Evolutionary conservation across 768 basidiomycete genomes (phyloP).

Genomic region (Holtermannia corniformis): DNA sequence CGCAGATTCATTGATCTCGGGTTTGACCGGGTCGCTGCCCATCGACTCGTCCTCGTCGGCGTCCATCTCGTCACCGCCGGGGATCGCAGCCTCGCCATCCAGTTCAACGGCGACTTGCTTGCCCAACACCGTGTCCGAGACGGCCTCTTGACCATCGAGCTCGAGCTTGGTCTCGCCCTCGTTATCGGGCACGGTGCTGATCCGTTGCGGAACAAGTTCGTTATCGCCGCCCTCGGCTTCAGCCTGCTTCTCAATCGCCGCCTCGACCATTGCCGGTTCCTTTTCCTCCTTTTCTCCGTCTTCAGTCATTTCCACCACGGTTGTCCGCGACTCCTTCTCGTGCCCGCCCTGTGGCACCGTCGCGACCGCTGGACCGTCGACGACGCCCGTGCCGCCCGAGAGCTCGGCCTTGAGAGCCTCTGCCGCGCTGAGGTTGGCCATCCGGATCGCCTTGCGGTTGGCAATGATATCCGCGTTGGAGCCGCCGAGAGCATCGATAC

Average conservation of each 20-base stretch:
- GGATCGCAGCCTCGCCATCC: background rate
- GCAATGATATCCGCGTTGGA: constrained; percentile 80
- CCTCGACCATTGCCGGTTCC: constrained; percentile 14
- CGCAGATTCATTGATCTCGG: constrained; percentile 40
- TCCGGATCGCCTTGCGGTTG: constrained; percentile 78
- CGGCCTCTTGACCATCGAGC: constrained; percentile 4
- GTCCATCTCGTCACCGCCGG: constrained; percentile 6
- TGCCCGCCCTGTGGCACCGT: constrained; percentile 4
- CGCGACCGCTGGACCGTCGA: background rate
- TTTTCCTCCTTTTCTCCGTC: constrained; percentile 19
- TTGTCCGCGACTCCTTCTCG: constrained; percentile 5
- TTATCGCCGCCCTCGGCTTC: constrained; percentile 25
- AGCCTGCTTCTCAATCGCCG: constrained; percentile 15
- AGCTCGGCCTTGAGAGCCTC: constrained; percentile 87
- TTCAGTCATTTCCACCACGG: constrained; percentile 10
- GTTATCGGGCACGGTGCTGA: constrained; percentile 9
- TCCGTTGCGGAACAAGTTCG: constrained; percentile 6
- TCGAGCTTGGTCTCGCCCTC: constrained; percentile 12
- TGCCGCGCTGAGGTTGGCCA: constrained; percentile 95
- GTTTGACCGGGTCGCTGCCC: constrained; percentile 17
- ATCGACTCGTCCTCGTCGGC: constrained; percentile 37
- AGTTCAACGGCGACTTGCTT: background rate
- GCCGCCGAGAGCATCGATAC: constrained; percentile 50
- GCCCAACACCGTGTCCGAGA: background rate
- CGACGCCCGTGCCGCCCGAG: constrained; percentile 38